Conservation (phyloP, 177 flowering plant genomes). For the Vitis hybrid region DNA sequence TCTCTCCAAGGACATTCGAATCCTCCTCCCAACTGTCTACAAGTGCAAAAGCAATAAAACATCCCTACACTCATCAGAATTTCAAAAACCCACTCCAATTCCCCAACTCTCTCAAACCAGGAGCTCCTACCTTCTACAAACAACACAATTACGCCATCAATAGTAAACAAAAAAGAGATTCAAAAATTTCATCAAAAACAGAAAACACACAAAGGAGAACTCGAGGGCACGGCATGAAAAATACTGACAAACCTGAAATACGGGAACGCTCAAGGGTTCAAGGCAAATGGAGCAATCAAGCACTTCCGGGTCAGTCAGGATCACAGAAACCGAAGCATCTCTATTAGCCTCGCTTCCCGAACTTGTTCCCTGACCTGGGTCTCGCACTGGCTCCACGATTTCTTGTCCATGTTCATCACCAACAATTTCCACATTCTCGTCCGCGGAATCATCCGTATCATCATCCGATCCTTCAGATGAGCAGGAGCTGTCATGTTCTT, state of each 20-base stretch:
- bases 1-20: no score
- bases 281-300: constrained; percentile 71
- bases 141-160: no score
- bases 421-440: background rate
- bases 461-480: background rate
- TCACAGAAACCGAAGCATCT: constrained; percentile 34
- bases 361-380: background rate
- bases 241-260: constrained; percentile 54
- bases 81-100: no score
- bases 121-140: no score
- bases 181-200: background rate
- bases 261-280: constrained; percentile 54
- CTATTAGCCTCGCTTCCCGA: background rate
- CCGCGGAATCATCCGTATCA: background rate
- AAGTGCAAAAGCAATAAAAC: no score
- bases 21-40: no score
- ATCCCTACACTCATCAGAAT: no score
- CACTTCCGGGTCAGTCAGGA: constrained; percentile 61
- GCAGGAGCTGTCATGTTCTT: no score
- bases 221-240: background rate
- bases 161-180: no score
- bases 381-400: background rate
- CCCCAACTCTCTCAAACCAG: no score
- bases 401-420: constrained; percentile 7
- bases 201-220: background rate